Evolutionary conservation across 805 yeast species (phyloP), one percentile per base, ranked within the genome.

Genomic region (Candida ipomoeae): DNA sequence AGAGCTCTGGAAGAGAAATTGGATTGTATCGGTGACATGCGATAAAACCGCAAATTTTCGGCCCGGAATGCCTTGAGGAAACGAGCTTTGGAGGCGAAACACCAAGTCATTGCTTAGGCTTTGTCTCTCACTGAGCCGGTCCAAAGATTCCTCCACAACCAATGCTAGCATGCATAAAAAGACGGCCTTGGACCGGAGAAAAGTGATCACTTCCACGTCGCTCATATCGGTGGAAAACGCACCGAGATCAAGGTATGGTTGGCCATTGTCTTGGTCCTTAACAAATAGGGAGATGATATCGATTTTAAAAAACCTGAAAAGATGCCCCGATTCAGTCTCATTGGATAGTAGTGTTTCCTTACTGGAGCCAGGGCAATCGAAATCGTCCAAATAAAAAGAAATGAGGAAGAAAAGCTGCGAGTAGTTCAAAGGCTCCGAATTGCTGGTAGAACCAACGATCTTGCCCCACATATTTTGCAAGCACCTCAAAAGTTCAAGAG

Each of bases 61-160:
- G 5, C 46, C 46, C 14, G 46, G 46, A 21, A 35, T 11, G 14
- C 46, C 46, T 10, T 17, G 34, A n/a, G 46, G 46, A 35, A 44
- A 44, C 13, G 46, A 44, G 46, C 21, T 31, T 17, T 29, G 40
- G 2, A 36, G 32, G 33, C 46, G 40, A 33, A 35, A 35, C 8
- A 34, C 7, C 39, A 44, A 10, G 23, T 44, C 46, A 14, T 34
- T 44, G 21, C 46, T 26, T 6, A 44, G 26, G 23, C 32, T 36
- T 15, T 44, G 46, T 11, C 33, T 35, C 14, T 44, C 46, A 17
- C 46, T 44, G n/a, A 44, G 33, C 8, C 42, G 1, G 53, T 62
- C 65, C 17, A 69, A 55, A 1, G 67, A 49, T 47, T 71, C 75
- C 40, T 68, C 70, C 3, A 70, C 57, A 1, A 71, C 58, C 15